phyloP scores from a whole-genome alignment of 352 stramenopile species.

The Pythium sp. region DNA sequence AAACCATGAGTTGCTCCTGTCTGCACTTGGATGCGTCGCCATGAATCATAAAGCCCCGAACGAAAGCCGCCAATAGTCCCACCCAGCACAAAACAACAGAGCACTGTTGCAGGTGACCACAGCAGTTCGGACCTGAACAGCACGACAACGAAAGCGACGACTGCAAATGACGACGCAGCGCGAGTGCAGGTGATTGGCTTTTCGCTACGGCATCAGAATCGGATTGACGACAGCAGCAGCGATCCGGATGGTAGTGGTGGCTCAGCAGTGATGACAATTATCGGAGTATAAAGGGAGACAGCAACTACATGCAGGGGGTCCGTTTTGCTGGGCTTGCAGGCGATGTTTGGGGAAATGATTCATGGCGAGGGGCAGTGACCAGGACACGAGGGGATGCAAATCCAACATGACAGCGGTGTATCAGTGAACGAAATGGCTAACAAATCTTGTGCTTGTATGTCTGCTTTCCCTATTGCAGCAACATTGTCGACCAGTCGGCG shows the following conservation, averaged over 20 bases:
- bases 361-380: background rate
- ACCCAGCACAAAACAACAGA: background rate
- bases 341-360: background rate
- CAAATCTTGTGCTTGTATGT: background rate
- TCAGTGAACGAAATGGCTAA: background rate
- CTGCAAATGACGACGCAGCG: background rate
- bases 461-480: conserved; percentile 47
- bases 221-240: background rate
- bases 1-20: background rate
- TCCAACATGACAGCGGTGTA: no score
- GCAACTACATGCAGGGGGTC: background rate
- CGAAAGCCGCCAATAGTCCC: background rate
- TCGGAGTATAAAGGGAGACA: background rate
- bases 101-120: background rate
- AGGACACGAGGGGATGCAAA: background rate
- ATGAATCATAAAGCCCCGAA: background rate
- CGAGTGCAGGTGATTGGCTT: background rate
- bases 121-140: background rate
- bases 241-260: background rate
- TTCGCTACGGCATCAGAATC: background rate
- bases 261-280: background rate
- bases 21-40: background rate
- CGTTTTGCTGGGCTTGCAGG: background rate
- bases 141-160: background rate
- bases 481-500: conserved; percentile 99